Base-by-base conservation (phyloP, 306 rosid species). In the Inga oerstediana region DNA sequence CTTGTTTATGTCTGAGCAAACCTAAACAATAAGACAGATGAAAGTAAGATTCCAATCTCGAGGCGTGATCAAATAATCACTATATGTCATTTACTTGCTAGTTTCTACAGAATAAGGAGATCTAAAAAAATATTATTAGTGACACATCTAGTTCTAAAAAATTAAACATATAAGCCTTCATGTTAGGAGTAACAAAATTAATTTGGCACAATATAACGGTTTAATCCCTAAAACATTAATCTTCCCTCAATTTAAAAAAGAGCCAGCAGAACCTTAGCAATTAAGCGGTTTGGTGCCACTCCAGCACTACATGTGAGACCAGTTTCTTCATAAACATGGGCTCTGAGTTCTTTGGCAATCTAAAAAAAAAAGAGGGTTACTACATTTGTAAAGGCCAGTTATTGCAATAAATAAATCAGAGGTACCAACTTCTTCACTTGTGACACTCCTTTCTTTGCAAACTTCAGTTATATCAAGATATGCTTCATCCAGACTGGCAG, bases 221-320 rank as follows among this genome's bases (percentile, higher is more conserved):
- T 32, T 14, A 65, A 32, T 65, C 71, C 71, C 43, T 11, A 30
- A 64, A 13, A 30, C 20, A 64, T 32, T 15, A 32, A 22, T 65
- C 10, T 65, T 8, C 71, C 15, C n/a, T 32, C 71, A 65, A 65
- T 65, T 9, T 65, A n/a, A 17, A 41, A 45, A 66, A 80, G 74
- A 68, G 76, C 39, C 35, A 35, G 67, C 54, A 71, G 74, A 81
- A 95, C 99, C 99, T 96, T 93, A 34, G 98, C 97, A 85, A 96
- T 98, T 71, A 93, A 72, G 80, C 91, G 93, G 83, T 96, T 96
- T 77, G 98, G 93, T 82, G 97, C 99, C 74, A 96, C 94, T 83
- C 99, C 99, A 84, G 96, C 99, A 73, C 99, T 96, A 76, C 97
- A 93, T 17, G 93, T 96, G 84, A 96, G 94, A 84, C 97, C 98